Evolutionary conservation across 2,329 filamentous ascomycete genomes (phyloP), one percentile per base, ranked within the genome.

Genomic region (Aureobasidium subglaciale): DNA sequence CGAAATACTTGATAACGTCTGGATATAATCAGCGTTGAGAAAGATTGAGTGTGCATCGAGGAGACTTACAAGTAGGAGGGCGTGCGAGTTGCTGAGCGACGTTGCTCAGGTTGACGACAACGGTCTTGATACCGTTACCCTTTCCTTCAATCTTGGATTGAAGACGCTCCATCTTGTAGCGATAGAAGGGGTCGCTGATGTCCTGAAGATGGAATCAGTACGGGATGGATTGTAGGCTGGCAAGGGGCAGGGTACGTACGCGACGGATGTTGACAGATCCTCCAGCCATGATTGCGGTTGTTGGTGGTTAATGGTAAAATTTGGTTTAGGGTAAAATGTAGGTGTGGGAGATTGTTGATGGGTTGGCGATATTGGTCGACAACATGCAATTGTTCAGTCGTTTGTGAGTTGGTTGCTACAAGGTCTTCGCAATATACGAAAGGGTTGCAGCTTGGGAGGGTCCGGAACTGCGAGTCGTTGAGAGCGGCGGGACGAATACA

Each of bases 101-200:
- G 70, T 88, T 95, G 81, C 85, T 89, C 70, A 99, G 78, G 76
- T 99, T 99, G 82, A 95, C 90, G 66, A 99, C 86, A 69, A 99
- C 93, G 67, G 74, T 99, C 81, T 99, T 99, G 84, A 99, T 99
- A 71, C 93, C 93, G 78, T 99, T 99, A 65, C 93, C 93, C 78
- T 99, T 99, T 77, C 93, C 93, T 78, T 99, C 93, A 67, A 99
- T 95, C 82, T 99, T 99, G 74, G 93, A 96, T 81, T 95, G 90
- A 71, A 99, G 80, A 67, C 85, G 87, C 79, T 97, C 93, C 93
- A 99, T 99, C 85, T 99, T 99, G 86, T 99, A 99, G 75, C 93
- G 93, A 80, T 99, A 99, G 85, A 96, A 99, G 77, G 87, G 87
- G 78, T 99, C 93, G 80, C 86, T 87, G 79, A 96, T 87, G 87